These are phyloP conservation scores for Cutaneotrichosporon cavernicola DNA, from an alignment of 1,284 basidiomycete species.

Conservation along the genomic window DNA sequence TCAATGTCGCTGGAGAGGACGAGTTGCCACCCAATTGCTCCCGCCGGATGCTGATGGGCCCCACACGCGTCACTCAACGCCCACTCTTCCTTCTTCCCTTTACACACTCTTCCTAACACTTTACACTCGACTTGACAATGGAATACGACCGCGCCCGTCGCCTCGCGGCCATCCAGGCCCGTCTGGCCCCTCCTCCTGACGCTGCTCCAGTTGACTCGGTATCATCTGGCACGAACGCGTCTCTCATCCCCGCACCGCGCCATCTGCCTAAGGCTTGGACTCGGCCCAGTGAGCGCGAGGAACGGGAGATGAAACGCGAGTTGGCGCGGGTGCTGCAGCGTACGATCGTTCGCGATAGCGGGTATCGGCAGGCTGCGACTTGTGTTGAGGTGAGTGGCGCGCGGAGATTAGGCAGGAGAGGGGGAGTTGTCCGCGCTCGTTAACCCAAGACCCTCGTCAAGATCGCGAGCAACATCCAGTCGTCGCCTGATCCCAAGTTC, in stretches of 20 bases:
- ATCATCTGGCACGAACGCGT: slow-evolving; percentile 4
- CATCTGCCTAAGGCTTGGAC: slow-evolving; percentile 21
- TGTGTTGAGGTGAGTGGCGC: slow-evolving; percentile 47
- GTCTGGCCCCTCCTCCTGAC: slow-evolving; percentile 22
- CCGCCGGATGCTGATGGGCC: not conserved
- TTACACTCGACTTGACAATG: not conserved
- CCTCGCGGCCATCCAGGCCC: slow-evolving; percentile 43
- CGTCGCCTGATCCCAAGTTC: slow-evolving; percentile 42
- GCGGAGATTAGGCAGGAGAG: not conserved
- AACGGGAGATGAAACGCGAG: slow-evolving; percentile 33
- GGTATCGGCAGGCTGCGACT: slow-evolving; percentile 37
- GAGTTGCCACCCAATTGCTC: slow-evolving; percentile 8
- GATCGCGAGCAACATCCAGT: slow-evolving; percentile 45
- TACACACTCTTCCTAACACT: not conserved
- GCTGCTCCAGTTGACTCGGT: not conserved
- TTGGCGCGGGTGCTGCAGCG: slow-evolving; percentile 42
- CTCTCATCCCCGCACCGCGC: slow-evolving; percentile 12
- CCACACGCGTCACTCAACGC: slow-evolving; percentile 2
- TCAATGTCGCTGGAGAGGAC: not conserved
- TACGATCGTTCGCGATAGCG: slow-evolving; percentile 46
- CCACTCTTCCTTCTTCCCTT: not conserved
- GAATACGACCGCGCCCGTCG: slow-evolving; percentile 21
- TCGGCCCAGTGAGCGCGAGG: slow-evolving; percentile 23
- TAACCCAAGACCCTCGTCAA: slow-evolving; percentile 44
- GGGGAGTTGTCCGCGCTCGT: not conserved